Base-by-base conservation (phyloP, 1,284 basidiomycete genomes). In the Pseudozyma sp. region DNA sequence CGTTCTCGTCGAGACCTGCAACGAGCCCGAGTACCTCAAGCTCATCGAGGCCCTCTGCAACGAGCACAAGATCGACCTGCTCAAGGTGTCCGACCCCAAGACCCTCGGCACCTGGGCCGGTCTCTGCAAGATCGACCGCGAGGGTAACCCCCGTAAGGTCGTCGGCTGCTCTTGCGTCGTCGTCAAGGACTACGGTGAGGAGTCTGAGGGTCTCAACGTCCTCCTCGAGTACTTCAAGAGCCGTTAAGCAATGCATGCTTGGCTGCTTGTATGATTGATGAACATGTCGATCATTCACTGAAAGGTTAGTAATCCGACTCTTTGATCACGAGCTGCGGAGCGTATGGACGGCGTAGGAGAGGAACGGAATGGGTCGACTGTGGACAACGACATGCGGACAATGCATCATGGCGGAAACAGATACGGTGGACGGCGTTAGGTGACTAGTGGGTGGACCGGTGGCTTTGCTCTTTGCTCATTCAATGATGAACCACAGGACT, bases 1-100 rank as follows among this genome's bases (percentile, higher is more conserved):
- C 88, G 95, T 99, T 75, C 92, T 99, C 85, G 94, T 97, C 86
- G 96, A 99, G 90, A 94, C 94, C 69, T 97, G 94, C 89, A 96
- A 92, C 70, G 96, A 98, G 88, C 93, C 94, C 82, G 96, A 97
- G 88, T 98, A 99, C 90, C 92, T 97, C 90, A 98, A 98, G 89
- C 93, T 99, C 88, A 97, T 98, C 81, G 95, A 98, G 88, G 96
- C 95, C 57, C 93, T 98, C 85, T 98, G 96, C 87, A 93, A 94
- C 80, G 95, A 97, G 89, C 94, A 97, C 90, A 94, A 94, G 87
- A 97, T 98, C 88, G 94, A 96, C 89, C 88, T 98, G 79, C 97
- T 98, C 92, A 97, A 97, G 88, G 94, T 99, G 84, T 88, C 88
- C 56, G 96, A 98, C 87, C 92, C 94, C 85, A 99, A 99, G 89